Percentiles rank a stretch among this genome's conserved stretches.
phyloP scores from a whole-genome alignment of 2,329 filamentous ascomycete genomes.

The Aspergillus melleus region DNA sequence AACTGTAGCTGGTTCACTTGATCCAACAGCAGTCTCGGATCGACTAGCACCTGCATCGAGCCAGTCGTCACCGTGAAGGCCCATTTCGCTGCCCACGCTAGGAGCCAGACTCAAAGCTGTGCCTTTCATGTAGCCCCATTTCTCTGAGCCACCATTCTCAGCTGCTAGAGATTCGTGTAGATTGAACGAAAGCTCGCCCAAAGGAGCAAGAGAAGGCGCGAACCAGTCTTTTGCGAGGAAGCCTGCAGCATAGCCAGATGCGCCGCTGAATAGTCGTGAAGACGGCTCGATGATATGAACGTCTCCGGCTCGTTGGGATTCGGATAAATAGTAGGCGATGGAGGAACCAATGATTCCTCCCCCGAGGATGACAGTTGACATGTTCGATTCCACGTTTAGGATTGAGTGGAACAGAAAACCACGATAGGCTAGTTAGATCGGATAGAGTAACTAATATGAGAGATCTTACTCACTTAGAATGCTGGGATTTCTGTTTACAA shows the following conservation, averaged over 20 bases:
- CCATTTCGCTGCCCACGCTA: slow-evolving; percentile 37
- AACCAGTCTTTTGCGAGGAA: slow-evolving; percentile 78
- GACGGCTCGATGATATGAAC: slow-evolving; percentile 62
- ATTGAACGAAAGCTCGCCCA: slow-evolving; percentile 68
- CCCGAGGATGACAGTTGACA: slow-evolving; percentile 66
- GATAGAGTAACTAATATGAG: no score
- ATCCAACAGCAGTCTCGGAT: slow-evolving; percentile 51
- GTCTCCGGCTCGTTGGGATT: slow-evolving; percentile 32
- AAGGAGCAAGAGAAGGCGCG: slow-evolving; percentile 53
- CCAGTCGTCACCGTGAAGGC: slow-evolving; percentile 63
- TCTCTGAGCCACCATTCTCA: slow-evolving; percentile 56
- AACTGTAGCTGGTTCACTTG: slow-evolving; percentile 35
- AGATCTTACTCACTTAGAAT: no score
- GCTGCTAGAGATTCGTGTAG: slow-evolving; percentile 67
- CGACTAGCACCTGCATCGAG: slow-evolving; percentile 64
- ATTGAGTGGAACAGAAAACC: no score
- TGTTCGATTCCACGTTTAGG: slow-evolving; percentile 27
- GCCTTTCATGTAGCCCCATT: slow-evolving; percentile 61
- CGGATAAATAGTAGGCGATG: slow-evolving; percentile 70
- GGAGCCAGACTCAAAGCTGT: slow-evolving; percentile 58
- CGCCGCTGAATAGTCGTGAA: slow-evolving; percentile 66
- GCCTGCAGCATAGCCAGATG: slow-evolving; percentile 72
- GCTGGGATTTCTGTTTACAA: no score
- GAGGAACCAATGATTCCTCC: slow-evolving; percentile 69
- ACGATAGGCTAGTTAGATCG: no score